Percentiles rank a stretch among this genome's conserved stretches.
These are phyloP conservation scores for Ramularia endophylla DNA, from an alignment of 2,329 filamentous ascomycete species.

Conservation along the genomic window DNA sequence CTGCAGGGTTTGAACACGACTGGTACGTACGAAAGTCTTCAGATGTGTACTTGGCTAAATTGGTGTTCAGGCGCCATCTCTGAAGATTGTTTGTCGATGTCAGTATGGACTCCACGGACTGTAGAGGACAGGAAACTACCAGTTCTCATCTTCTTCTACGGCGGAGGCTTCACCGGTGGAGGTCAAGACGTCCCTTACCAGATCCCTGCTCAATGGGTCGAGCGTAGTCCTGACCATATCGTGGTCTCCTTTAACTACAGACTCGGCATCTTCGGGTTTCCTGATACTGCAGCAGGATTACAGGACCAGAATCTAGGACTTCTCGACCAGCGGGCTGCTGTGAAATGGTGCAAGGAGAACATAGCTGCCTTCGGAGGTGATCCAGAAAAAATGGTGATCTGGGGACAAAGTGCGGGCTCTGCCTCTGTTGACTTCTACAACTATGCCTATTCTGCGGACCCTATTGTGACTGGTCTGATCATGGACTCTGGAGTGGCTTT, in stretches of 20 bases:
- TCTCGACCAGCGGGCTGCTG: slow-evolving; percentile 48
- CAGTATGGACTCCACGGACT: slow-evolving; percentile 40
- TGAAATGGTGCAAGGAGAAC: slow-evolving; percentile 49
- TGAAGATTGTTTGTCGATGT: slow-evolving; percentile 45
- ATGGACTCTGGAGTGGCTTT: slow-evolving; percentile 35
- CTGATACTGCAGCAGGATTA: slow-evolving; percentile 29
- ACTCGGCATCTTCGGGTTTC: slow-evolving; percentile 40
- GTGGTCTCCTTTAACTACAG: slow-evolving; percentile 41
- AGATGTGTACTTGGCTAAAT: too few species aligned
- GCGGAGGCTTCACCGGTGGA: slow-evolving; percentile 42
- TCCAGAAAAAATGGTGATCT: slow-evolving; percentile 20
- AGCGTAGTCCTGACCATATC: slow-evolving; percentile 30
- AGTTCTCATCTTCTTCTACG: slow-evolving; percentile 45
- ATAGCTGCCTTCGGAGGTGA: slow-evolving; percentile 48
- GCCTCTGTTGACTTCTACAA: slow-evolving; percentile 27
- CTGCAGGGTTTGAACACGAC: slow-evolving; percentile 26
- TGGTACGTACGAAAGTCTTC: slow-evolving; percentile 6
- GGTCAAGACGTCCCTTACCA: slow-evolving; percentile 43
- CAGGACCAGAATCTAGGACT: slow-evolving; percentile 43
- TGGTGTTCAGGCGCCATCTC: slow-evolving; percentile 16
- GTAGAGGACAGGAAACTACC: slow-evolving; percentile 27
- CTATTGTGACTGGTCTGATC: slow-evolving; percentile 35
- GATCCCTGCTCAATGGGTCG: slow-evolving; percentile 40
- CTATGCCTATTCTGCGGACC: slow-evolving; percentile 32
- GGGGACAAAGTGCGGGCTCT: slow-evolving; percentile 26